Evolutionary conservation across 306 rosid species (phyloP).

Genomic region (Rosa rugosa): DNA sequence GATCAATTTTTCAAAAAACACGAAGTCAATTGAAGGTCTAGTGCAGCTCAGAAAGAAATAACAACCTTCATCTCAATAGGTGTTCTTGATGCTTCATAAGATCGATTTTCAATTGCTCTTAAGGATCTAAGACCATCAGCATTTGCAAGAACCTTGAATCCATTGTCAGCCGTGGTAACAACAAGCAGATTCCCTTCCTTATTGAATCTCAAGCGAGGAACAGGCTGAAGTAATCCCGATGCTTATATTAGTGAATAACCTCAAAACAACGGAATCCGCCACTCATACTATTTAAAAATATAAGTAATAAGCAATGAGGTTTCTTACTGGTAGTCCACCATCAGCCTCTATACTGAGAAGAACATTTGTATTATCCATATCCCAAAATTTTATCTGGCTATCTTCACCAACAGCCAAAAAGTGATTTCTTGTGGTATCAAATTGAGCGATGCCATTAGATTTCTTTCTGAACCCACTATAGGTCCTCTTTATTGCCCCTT

Average conservation of each 20-base stretch:
- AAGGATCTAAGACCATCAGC: conserved; percentile 56
- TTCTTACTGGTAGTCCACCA: conserved; percentile 60
- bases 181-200: conserved; percentile 69
- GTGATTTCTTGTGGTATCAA: conserved; percentile 69
- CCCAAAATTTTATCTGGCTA: conserved; percentile 66
- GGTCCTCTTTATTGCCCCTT: conserved; percentile 68
- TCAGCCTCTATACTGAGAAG: conserved; percentile 48
- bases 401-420: conserved; percentile 80
- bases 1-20: neutral
- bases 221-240: conserved; percentile 36
- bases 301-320: conserved; percentile 11
- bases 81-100: conserved; percentile 57
- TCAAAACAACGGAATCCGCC: neutral
- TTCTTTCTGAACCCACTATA: conserved; percentile 65
- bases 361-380: conserved; percentile 55
- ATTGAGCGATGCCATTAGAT: conserved; percentile 59
- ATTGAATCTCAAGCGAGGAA: conserved; percentile 65
- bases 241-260: conserved; percentile 16
- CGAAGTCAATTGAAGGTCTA: conserved; percentile 16
- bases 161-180: conserved; percentile 53
- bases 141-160: conserved; percentile 66
- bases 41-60: conserved; percentile 4
- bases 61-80: conserved; percentile 60
- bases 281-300: neutral
- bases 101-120: conserved; percentile 44